These are phyloP conservation scores for Diaporthe batatas DNA, from an alignment of 2,329 filamentous ascomycete genomes.

Conservation along the genomic window DNA sequence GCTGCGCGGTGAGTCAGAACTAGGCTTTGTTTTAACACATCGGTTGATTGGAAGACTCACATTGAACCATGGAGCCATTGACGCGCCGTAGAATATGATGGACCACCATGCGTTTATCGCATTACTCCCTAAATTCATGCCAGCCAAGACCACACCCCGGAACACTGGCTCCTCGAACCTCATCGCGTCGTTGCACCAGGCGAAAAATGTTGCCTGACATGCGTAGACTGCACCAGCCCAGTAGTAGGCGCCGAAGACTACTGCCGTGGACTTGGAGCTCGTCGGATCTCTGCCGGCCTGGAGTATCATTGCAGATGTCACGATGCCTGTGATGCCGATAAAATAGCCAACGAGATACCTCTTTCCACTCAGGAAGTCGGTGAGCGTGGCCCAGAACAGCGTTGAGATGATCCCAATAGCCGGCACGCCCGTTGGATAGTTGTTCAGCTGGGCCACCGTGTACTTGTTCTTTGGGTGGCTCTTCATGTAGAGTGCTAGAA, in stretches of 20 bases:
- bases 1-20: slow-evolving; percentile 52
- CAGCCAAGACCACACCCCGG: slow-evolving; percentile 75
- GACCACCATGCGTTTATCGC: slow-evolving; percentile 81
- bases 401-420: slow-evolving; percentile 71
- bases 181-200: slow-evolving; percentile 81
- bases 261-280: slow-evolving; percentile 58
- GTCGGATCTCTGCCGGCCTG: slow-evolving; percentile 59
- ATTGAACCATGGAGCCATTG: slow-evolving; percentile 75
- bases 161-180: slow-evolving; percentile 73
- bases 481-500: slow-evolving; percentile 66
- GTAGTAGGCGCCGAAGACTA: slow-evolving; percentile 76
- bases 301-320: slow-evolving; percentile 73
- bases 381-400: slow-evolving; percentile 77
- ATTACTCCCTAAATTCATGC: slow-evolving; percentile 79
- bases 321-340: slow-evolving; percentile 74
- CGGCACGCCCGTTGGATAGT: slow-evolving; percentile 69
- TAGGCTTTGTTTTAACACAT: slow-evolving; percentile 33
- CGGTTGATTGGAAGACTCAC: slow-evolving; percentile 55
- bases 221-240: slow-evolving; percentile 79
- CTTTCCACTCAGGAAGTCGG: slow-evolving; percentile 73
- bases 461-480: slow-evolving; percentile 59
- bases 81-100: slow-evolving; percentile 77
- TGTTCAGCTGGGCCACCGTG: slow-evolving; percentile 64
- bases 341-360: slow-evolving; percentile 76
- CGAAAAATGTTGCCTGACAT: slow-evolving; percentile 81